These are phyloP conservation scores for Chytriomyces hyalinus DNA, from an alignment of 192 early-diverging fungal genomes.

Conservation along the genomic window DNA sequence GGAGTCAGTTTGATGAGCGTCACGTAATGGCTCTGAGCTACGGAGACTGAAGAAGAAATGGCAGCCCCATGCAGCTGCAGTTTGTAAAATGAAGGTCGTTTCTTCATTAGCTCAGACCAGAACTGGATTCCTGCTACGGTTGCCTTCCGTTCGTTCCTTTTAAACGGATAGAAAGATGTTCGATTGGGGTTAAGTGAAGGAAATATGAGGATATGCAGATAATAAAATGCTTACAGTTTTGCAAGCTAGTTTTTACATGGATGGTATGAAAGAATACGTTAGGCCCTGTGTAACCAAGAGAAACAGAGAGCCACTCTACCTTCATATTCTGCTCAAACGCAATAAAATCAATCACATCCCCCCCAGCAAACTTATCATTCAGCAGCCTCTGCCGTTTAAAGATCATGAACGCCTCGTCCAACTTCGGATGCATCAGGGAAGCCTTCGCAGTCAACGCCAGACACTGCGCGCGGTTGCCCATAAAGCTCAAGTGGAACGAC, in stretches of 20 bases:
- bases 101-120: slow-evolving; percentile 51
- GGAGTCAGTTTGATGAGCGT: slow-evolving; percentile 49
- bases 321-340: slow-evolving; percentile 52
- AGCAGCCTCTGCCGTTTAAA: slow-evolving; percentile 48
- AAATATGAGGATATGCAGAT: too few species aligned
- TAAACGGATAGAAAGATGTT: background rate
- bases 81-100: slow-evolving; percentile 41
- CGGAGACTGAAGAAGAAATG: slow-evolving; percentile 43
- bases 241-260: slow-evolving; percentile 16
- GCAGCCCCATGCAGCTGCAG: slow-evolving; percentile 44
- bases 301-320: background rate
- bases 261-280: background rate
- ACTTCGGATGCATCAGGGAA: slow-evolving; percentile 38
- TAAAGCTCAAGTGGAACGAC: slow-evolving; percentile 45
- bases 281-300: background rate
- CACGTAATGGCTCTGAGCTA: slow-evolving; percentile 44
- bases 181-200: background rate
- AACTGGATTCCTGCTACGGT: slow-evolving; percentile 49
- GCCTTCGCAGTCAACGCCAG: slow-evolving; percentile 45
- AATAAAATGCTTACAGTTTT: slow-evolving; percentile 21
- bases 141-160: slow-evolving; percentile 36
- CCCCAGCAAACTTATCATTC: slow-evolving; percentile 52
- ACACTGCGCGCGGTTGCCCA: slow-evolving; percentile 55
- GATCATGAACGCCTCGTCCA: slow-evolving; percentile 56
- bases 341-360: slow-evolving; percentile 60